Percentiles rank a stretch among this genome's conserved stretches.
Conservation (phyloP, 1,139 yeast species). For the Yamadazyma atlantica region DNA sequence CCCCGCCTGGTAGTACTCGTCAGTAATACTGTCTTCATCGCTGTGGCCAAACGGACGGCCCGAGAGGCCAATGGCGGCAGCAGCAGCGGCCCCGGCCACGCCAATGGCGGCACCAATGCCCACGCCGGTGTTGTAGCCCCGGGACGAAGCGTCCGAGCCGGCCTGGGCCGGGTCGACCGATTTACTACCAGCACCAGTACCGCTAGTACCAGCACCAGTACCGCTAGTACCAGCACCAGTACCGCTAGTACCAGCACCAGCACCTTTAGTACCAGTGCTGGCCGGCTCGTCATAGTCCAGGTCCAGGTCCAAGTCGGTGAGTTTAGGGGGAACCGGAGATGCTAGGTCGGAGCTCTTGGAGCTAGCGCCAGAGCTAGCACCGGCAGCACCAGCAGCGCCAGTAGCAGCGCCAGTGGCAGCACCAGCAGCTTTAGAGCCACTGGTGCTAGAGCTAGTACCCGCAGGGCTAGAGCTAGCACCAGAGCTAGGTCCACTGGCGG, state of each 20-base stretch:
- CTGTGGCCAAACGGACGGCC: no score
- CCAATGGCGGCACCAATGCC: no score
- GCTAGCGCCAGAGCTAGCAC: constrained; percentile 4
- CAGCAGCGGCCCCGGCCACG: not conserved
- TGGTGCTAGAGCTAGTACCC: no score
- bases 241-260: constrained; percentile 17
- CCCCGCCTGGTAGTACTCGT: constrained; percentile 14
- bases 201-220: constrained; percentile 12
- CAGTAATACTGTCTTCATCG: constrained; percentile 3
- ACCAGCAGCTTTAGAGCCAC: constrained; percentile 14
- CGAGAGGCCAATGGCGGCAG: constrained; percentile 1
- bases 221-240: constrained; percentile 10
- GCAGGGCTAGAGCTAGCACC: no score
- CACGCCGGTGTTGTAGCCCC: no score
- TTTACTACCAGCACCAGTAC: constrained; percentile 8
- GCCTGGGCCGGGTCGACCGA: no score
- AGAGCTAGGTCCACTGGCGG: no score
- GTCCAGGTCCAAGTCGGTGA: no score
- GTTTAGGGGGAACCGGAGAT: no score
- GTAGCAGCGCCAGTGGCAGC: constrained; percentile 9
- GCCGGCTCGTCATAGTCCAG: constrained; percentile 1
- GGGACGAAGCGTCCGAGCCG: no score
- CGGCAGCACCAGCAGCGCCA: not conserved
- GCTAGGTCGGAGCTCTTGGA: constrained; percentile 5
- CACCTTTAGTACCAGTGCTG: constrained; percentile 22